A percentile compares a stretch with the other conserved stretches of the same genome.
Conservation (phyloP, 2,329 filamentous ascomycete genomes). For the Davidsoniella virescens region DNA sequence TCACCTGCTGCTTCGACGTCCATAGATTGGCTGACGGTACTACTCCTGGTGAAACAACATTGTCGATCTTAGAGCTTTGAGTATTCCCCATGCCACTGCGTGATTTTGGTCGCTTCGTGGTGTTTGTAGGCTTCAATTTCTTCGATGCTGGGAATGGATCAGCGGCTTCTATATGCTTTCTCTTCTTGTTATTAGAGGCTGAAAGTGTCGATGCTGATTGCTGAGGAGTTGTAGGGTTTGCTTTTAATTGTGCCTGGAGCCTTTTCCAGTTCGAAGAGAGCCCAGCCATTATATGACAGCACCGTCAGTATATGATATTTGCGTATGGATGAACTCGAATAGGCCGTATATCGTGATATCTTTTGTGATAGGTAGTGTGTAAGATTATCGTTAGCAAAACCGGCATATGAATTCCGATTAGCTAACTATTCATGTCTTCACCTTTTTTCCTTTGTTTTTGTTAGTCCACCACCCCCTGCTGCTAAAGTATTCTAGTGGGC, state of each 20-base stretch:
- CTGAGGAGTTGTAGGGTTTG: conserved; percentile 19
- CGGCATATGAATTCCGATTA: not conserved
- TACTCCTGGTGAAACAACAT: conserved; percentile 20
- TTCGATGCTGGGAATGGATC: conserved; percentile 5
- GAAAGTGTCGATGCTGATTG: conserved; percentile 16
- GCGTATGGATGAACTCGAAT: not conserved
- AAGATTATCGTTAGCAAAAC: not conserved
- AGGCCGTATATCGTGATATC: not conserved
- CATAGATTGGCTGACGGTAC: conserved; percentile 40
- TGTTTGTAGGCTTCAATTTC: conserved; percentile 13
- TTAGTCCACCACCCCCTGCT: not conserved
- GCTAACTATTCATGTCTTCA: not conserved
- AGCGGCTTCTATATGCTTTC: conserved; percentile 15
- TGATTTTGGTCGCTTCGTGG: not conserved
- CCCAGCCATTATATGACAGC: conserved; percentile 17
- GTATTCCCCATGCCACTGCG: conserved; percentile 36
- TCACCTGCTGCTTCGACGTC: conserved; percentile 44
- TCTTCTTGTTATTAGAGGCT: conserved; percentile 19
- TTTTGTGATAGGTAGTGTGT: not conserved
- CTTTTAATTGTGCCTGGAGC: conserved; percentile 46
- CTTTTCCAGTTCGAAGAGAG: conserved; percentile 65
- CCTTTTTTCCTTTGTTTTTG: not conserved
- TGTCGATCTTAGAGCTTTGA: conserved; percentile 31
- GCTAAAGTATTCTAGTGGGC: not conserved
- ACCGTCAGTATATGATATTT: no score